These are phyloP conservation scores for Daldinia bambusicola DNA, from an alignment of 495 filamentous ascomycete species.

Conservation along the genomic window DNA sequence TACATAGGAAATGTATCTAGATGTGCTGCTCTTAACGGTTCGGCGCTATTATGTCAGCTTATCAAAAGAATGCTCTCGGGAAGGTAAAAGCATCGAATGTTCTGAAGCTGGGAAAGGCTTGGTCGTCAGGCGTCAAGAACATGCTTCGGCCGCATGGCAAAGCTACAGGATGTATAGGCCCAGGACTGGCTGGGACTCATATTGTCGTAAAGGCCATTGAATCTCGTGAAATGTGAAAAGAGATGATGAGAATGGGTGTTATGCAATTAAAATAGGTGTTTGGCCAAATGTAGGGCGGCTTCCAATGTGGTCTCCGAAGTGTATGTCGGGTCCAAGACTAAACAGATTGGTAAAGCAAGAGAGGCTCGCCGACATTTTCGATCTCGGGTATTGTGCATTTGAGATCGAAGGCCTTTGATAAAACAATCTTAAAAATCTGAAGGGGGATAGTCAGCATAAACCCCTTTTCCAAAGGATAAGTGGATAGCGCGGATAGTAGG, in stretches of 20 bases:
- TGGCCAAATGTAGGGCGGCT: constrained; percentile 21
- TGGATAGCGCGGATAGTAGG: not conserved
- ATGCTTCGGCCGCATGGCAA: constrained; percentile 12
- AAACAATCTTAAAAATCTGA: constrained; percentile 99
- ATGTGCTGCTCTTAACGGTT: constrained; percentile 24
- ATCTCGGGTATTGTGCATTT: constrained; percentile 99
- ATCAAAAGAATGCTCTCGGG: constrained; percentile 4
- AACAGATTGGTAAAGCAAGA: constrained; percentile 89
- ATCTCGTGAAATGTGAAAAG: constrained; percentile 34
- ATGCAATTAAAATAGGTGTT: constrained; percentile 55
- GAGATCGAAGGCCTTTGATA: constrained; percentile 97
- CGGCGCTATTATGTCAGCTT: constrained; percentile 9
- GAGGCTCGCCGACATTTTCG: constrained; percentile 95
- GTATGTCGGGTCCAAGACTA: constrained; percentile 43
- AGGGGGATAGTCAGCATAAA: constrained; percentile 27
- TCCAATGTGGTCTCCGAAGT: constrained; percentile 13
- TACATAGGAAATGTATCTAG: constrained; percentile 43
- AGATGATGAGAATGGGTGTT: constrained; percentile 6
- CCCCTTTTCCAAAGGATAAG: constrained; percentile 1
- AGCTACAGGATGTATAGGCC: constrained; percentile 13
- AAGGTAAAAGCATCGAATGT: constrained; percentile 17
- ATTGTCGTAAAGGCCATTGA: constrained; percentile 39
- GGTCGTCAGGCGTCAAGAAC: constrained; percentile 13
- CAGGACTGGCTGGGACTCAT: constrained; percentile 13
- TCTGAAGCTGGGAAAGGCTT: not conserved